Conservation (phyloP, 768 basidiomycete genomes). For the Trametes sanguinea region DNA sequence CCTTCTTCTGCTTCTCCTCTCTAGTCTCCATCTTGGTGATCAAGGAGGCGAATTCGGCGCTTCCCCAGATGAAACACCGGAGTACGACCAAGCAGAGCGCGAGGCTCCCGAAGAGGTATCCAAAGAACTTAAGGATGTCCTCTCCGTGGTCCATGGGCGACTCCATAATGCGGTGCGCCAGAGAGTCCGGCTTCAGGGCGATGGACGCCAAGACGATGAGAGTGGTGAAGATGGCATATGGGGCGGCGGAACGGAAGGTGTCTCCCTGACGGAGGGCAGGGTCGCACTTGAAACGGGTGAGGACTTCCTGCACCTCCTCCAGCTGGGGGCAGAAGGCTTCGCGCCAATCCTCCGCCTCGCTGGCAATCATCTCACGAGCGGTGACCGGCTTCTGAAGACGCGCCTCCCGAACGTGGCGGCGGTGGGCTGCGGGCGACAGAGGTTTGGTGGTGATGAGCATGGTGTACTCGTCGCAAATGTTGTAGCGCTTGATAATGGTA, state of each 20-base stretch:
- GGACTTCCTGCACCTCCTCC: conserved; percentile 15
- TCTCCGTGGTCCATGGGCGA: not conserved
- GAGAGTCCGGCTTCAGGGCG: conserved; percentile 17
- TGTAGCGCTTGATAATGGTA: conserved; percentile 19
- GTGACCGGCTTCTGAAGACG: too few relatives aligned
- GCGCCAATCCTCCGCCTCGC: conserved; percentile 18
- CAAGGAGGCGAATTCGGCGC: not conserved
- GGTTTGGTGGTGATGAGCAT: conserved; percentile 15
- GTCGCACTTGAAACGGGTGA: conserved; percentile 13
- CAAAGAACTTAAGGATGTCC: not conserved
- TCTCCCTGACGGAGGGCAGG: conserved; percentile 17
- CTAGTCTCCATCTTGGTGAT: not conserved
- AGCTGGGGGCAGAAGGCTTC: conserved; percentile 16
- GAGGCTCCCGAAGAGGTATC: not conserved
- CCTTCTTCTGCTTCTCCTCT: not conserved
- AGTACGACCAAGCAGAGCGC: not conserved
- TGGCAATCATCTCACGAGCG: not conserved
- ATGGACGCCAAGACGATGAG: conserved; percentile 17
- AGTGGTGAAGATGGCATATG: conserved; percentile 14
- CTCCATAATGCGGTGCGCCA: conserved; percentile 19
- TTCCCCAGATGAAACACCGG: conserved; percentile 3
- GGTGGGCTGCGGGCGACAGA: not conserved
- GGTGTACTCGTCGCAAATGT: conserved; percentile 7
- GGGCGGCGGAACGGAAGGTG: conserved; percentile 16
- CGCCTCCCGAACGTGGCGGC: not conserved